Conservation (phyloP, 495 filamentous ascomycete species). For the Podospora pseudocomata region DNA sequence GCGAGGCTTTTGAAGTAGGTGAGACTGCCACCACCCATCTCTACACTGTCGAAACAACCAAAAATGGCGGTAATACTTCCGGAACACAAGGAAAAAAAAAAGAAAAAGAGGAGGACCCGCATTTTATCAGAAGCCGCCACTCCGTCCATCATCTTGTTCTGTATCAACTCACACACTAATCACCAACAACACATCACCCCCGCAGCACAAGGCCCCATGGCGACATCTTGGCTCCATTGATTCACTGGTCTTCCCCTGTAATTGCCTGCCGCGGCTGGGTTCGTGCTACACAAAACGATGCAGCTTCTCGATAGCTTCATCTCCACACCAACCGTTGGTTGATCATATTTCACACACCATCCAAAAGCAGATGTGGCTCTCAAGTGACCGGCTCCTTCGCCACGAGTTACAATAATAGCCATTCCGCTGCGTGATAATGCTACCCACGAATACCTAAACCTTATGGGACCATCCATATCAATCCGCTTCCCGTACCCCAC, state of each 20-base stretch:
- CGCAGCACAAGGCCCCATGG: not conserved
- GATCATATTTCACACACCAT: not conserved
- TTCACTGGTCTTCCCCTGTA: not conserved
- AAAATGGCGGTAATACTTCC: too few species aligned
- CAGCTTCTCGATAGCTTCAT: not conserved
- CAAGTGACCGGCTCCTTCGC: not conserved
- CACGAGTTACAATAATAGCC: not conserved
- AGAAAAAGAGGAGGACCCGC: not conserved
- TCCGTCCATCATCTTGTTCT: not conserved
- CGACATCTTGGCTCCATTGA: not conserved
- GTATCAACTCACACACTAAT: not conserved
- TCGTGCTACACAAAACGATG: not conserved
- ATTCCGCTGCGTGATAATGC: not conserved
- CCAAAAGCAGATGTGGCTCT: not conserved
- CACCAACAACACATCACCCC: not conserved
- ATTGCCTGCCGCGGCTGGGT: too few species aligned
- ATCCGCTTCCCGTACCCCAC: not conserved
- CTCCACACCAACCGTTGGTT: not conserved
- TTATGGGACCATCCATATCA: not conserved
- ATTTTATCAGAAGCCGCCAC: not conserved
- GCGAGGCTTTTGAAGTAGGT: not conserved
- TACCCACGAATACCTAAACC: not conserved
- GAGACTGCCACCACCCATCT: not conserved
- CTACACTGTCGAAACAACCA: not conserved
- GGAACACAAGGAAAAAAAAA: not conserved